Percentiles rank a stretch among this genome's conserved stretches.
Evolutionary conservation across 441 rosid species (phyloP).

Genomic region (Gossypium schwendimanii): DNA sequence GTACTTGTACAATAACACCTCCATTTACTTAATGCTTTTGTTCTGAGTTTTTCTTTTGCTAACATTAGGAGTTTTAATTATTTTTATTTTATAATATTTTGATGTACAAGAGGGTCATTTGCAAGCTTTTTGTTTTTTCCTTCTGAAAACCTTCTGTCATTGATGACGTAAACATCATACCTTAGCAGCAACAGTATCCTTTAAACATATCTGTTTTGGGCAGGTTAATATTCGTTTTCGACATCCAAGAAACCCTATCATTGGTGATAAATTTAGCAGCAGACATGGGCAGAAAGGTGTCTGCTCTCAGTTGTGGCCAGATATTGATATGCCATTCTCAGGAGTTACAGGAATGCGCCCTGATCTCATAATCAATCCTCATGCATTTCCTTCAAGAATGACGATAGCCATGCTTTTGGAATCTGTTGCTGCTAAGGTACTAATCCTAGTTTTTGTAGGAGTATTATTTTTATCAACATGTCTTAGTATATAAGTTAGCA

Average conservation of each 20-base stretch:
- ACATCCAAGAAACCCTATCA: slow-evolving; percentile 84
- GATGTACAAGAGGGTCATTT: not conserved
- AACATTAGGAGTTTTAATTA: not conserved
- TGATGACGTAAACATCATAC: not conserved
- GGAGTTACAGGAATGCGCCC: slow-evolving; percentile 97
- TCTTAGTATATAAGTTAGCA: not conserved
- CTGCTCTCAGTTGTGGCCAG: slow-evolving; percentile 96
- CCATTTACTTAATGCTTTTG: not conserved
- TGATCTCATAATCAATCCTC: slow-evolving; percentile 95
- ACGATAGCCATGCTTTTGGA: slow-evolving; percentile 98
- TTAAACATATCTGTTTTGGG: slow-evolving; percentile 4
- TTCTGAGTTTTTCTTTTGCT: not conserved
- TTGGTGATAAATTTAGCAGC: slow-evolving; percentile 98
- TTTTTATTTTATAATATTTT: not conserved
- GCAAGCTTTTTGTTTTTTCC: not conserved
- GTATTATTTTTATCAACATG: not conserved
- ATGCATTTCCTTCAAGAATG: slow-evolving; percentile 99
- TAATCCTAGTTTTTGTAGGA: not conserved
- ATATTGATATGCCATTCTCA: slow-evolving; percentile 93
- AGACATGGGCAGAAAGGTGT: slow-evolving; percentile 99
- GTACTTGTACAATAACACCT: not conserved
- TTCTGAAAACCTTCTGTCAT: not conserved
- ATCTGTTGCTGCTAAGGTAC: slow-evolving; percentile 93
- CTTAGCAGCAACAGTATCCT: too few species aligned
- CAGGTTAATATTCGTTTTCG: slow-evolving; percentile 87